phyloP scores from a whole-genome alignment of 768 basidiomycete genomes.

The Tylopilus intermedius region DNA sequence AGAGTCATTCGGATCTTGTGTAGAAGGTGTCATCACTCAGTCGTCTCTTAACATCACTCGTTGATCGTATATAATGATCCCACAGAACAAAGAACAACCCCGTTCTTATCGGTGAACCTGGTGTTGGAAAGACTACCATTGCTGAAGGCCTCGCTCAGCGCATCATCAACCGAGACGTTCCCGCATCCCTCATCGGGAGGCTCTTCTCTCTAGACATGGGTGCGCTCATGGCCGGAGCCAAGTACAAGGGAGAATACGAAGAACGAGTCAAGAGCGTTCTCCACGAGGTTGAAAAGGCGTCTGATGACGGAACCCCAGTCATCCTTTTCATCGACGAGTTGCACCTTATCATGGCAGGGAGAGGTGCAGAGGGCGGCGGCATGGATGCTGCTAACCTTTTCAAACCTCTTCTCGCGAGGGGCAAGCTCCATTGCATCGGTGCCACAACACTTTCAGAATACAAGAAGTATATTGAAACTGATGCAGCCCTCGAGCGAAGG shows the following conservation, averaged over 20 bases:
- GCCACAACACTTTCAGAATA: conserved; percentile 93
- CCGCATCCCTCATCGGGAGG: conserved; percentile 63
- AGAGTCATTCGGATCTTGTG: conserved; percentile 80
- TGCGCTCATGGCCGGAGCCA: conserved; percentile 88
- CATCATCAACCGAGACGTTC: conserved; percentile 91
- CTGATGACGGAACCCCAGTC: conserved; percentile 70
- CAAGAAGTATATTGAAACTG: conserved; percentile 88
- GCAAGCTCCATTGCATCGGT: conserved; percentile 73
- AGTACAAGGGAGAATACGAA: conserved; percentile 95
- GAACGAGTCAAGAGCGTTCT: conserved; percentile 91
- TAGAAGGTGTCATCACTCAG: conserved; percentile 45
- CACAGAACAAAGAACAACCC: conserved; percentile 93
- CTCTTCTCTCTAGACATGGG: conserved; percentile 92
- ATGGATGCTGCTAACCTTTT: conserved; percentile 94
- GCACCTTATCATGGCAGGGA: conserved; percentile 90
- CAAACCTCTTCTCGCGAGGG: conserved; percentile 87
- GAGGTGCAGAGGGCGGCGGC: conserved; percentile 75
- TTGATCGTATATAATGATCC: conserved; percentile 10
- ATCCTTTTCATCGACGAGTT: conserved; percentile 95
- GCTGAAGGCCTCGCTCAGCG: conserved; percentile 94
- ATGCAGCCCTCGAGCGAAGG: conserved; percentile 84
- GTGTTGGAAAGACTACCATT: conserved; percentile 94
- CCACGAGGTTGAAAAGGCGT: conserved; percentile 87
- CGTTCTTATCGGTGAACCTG: conserved; percentile 92
- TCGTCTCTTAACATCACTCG: background rate